Conservation (phyloP, 129 eudicot genomes). For the Helianthus annuus region HanXRQr2.0-SUNRISE NC_035445.2:152910549-152911048, state of each 20-base stretch:
- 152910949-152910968: slow-evolving; percentile 7
- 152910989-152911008: background rate
- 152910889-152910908: no score
- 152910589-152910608: background rate
- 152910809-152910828: background rate
- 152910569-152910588: no score
- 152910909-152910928: background rate
- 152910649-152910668: background rate
- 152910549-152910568: no score
- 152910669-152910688: background rate
- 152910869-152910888: no score
- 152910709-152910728: background rate
- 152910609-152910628: background rate
- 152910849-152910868: background rate
- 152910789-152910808: background rate
- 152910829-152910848: background rate
- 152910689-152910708: background rate
- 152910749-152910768: background rate
- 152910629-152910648: background rate
- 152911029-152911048: background rate
- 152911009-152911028: slow-evolving; percentile 17
- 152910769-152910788: background rate
- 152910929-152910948: background rate
- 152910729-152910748: background rate
- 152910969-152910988: background rate